Conservation (phyloP, 495 filamentous ascomycete species). For the Annulohypoxylon stygium region DNA sequence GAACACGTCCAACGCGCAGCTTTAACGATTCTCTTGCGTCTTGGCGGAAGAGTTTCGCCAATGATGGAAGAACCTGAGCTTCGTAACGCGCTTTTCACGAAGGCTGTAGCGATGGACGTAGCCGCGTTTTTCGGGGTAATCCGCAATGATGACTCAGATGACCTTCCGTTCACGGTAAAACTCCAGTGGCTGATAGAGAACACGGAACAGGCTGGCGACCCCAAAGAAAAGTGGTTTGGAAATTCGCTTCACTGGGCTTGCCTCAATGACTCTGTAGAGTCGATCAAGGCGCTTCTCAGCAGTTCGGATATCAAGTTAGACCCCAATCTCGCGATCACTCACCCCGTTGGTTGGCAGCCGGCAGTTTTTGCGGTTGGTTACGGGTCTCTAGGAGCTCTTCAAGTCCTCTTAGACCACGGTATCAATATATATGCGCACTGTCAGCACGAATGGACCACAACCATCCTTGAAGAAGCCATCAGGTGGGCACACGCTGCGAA, state of each 20-base stretch:
- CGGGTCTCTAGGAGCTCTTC: constrained; percentile 29
- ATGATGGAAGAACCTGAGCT: background rate
- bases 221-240: constrained; percentile 14
- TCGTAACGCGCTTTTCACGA: background rate
- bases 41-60: constrained; percentile 22
- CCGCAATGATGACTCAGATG: constrained; percentile 1
- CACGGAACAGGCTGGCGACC: background rate
- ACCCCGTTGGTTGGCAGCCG: constrained; percentile 22
- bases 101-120: constrained; percentile 23
- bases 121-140: constrained; percentile 39
- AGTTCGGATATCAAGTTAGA: constrained; percentile 28
- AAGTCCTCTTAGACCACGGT: constrained; percentile 29
- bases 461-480: constrained; percentile 26
- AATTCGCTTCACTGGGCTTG: constrained; percentile 40
- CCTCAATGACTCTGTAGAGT: constrained; percentile 29
- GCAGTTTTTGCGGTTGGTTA: constrained; percentile 25
- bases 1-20: constrained; percentile 33
- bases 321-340: background rate
- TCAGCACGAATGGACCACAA: constrained; percentile 21
- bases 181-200: constrained; percentile 34
- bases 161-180: constrained; percentile 4
- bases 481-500: constrained; percentile 25
- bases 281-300: constrained; percentile 29
- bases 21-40: constrained; percentile 19
- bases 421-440: constrained; percentile 27